These are phyloP conservation scores for Salvia hispanica DNA, from an alignment of 257 asterid species.

Conservation along the genomic window DNA sequence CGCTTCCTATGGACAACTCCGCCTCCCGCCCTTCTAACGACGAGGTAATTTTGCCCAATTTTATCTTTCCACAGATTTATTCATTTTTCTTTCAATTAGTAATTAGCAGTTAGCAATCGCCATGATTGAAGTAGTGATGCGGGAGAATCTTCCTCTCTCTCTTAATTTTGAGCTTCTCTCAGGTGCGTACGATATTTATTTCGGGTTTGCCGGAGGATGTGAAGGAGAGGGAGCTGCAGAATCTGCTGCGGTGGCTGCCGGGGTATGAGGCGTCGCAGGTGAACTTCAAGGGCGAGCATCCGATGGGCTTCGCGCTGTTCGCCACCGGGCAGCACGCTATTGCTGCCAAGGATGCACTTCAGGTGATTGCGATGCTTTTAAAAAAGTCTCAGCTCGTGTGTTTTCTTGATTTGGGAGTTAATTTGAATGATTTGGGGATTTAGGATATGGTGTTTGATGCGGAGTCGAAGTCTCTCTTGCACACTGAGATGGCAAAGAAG, in stretches of 20 bases:
- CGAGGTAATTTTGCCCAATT: constrained; percentile 33
- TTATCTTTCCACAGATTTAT: neutral
- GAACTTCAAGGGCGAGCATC: constrained; percentile 93
- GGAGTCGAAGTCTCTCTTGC: constrained; percentile 82
- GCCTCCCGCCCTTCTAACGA: constrained; percentile 33
- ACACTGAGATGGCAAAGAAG: constrained; percentile 35
- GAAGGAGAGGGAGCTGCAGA: constrained; percentile 96
- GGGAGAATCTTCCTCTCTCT: neutral
- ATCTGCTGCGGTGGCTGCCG: constrained; percentile 90
- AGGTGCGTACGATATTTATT: constrained; percentile 78
- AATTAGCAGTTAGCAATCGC: constrained; percentile 5
- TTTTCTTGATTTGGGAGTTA: neutral
- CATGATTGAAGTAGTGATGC: neutral
- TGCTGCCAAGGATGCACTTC: constrained; percentile 95
- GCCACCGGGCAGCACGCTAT: constrained; percentile 77
- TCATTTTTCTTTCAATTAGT: neutral
- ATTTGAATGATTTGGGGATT: constrained; percentile 13
- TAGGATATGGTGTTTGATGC: constrained; percentile 93
- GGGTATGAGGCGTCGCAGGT: constrained; percentile 99
- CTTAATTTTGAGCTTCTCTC: neutral
- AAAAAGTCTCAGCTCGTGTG: neutral
- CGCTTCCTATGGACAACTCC: constrained; percentile 47
- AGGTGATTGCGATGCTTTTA: constrained; percentile 33
- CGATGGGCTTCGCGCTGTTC: constrained; percentile 96
- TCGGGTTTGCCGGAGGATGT: constrained; percentile 98